These are phyloP conservation scores for Heritiera littoralis DNA, from an alignment of 345 rosid species.

Conservation along the genomic window DNA sequence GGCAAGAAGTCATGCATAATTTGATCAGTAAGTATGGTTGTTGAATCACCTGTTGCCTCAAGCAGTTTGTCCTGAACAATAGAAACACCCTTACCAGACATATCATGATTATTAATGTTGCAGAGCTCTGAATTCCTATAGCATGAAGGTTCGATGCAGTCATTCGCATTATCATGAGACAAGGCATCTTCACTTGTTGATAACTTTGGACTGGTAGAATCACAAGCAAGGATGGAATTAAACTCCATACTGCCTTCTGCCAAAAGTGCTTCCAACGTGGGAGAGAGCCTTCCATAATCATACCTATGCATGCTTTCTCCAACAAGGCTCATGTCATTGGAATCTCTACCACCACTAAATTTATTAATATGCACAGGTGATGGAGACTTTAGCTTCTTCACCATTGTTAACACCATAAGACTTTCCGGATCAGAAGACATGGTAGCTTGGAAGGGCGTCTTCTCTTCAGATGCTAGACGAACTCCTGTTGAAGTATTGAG, in stretches of 20 bases:
- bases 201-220: conserved; percentile 23
- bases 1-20: conserved; percentile 19
- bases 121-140: conserved; percentile 25
- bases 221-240: conserved; percentile 27
- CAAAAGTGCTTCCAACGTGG: conserved; percentile 67
- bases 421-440: conserved; percentile 55
- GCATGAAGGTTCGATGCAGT: conserved; percentile 23
- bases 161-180: conserved; percentile 25
- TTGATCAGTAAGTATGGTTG: conserved; percentile 22
- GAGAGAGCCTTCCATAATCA: conserved; percentile 72
- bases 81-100: conserved; percentile 28
- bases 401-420: conserved; percentile 58
- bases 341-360: conserved; percentile 66
- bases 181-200: conserved; percentile 25
- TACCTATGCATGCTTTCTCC: conserved; percentile 60
- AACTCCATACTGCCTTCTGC: conserved; percentile 51
- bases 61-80: conserved; percentile 28
- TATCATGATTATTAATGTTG: conserved; percentile 28
- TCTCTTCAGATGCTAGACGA: conserved; percentile 47
- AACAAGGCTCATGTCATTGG: conserved; percentile 86
- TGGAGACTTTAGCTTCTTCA: conserved; percentile 44
- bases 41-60: conserved; percentile 30
- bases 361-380: conserved; percentile 35
- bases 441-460: conserved; percentile 45
- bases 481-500: conserved; percentile 47